These are phyloP conservation scores for Lentinula sp. DNA, from an alignment of 768 basidiomycete species.

Conservation along the genomic window DNA sequence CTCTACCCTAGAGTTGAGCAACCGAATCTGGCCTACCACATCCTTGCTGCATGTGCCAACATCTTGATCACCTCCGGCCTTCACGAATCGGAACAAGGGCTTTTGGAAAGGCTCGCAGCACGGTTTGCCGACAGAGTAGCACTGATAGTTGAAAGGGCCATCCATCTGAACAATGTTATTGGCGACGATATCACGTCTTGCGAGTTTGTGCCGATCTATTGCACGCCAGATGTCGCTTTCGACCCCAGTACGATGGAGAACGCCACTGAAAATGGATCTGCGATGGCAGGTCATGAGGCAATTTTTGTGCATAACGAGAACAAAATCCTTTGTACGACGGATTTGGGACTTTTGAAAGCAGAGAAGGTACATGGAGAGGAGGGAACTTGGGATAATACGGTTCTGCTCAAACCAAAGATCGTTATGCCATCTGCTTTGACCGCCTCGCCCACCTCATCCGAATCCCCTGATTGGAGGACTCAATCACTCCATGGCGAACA, in stretches of 20 bases:
- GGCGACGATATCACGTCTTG: constrained; percentile 54
- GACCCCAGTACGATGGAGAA: constrained; percentile 40
- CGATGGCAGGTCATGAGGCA: not conserved
- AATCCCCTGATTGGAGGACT: not conserved
- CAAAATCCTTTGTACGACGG: constrained; percentile 48
- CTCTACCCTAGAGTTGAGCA: constrained; percentile 1
- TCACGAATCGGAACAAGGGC: constrained; percentile 18
- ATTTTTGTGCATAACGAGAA: not conserved
- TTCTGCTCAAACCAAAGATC: constrained; percentile 52
- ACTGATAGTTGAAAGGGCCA: constrained; percentile 36
- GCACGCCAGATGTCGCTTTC: constrained; percentile 34
- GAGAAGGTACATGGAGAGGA: constrained; percentile 31
- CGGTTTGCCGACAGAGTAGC: constrained; percentile 39
- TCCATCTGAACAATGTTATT: constrained; percentile 48
- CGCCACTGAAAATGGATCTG: constrained; percentile 20
- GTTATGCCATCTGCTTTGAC: constrained; percentile 36
- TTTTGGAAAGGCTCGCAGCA: constrained; percentile 31
- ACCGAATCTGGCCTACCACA: constrained; percentile 7
- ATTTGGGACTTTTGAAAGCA: constrained; percentile 42
- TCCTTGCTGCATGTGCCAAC: constrained; percentile 35
- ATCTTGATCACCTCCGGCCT: constrained; percentile 36
- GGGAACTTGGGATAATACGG: constrained; percentile 40
- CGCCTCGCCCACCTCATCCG: not conserved
- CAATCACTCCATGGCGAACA: not conserved
- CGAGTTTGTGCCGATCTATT: constrained; percentile 47